Conservation (phyloP, 1,284 basidiomycete genomes). For the Phaffia rhodozyma region DNA sequence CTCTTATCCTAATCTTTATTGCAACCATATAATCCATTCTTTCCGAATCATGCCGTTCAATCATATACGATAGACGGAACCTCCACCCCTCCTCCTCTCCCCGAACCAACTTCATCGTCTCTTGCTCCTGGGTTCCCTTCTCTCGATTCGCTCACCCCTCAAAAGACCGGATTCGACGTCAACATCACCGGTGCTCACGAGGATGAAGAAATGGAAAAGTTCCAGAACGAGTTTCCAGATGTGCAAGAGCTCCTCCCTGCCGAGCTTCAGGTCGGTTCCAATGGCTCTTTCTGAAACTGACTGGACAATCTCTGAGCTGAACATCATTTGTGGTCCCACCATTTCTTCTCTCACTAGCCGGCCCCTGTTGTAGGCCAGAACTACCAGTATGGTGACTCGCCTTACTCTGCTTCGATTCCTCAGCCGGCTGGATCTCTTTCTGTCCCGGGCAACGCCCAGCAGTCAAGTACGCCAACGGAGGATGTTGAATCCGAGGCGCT, state of each 20-base stretch:
- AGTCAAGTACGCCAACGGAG: slow-evolving; percentile 44
- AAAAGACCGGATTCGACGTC: slow-evolving; percentile 39
- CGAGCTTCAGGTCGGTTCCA: slow-evolving; percentile 17
- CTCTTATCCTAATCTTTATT: neutral
- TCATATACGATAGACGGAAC: slow-evolving; percentile 7
- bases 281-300: slow-evolving; percentile 1
- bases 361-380: slow-evolving; percentile 25
- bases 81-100: slow-evolving; percentile 18
- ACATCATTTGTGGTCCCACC: slow-evolving; percentile 2
- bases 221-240: slow-evolving; percentile 84
- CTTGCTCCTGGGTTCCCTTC: slow-evolving; percentile 54
- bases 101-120: slow-evolving; percentile 16
- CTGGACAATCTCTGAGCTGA: slow-evolving; percentile 8
- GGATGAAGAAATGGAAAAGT: slow-evolving; percentile 70
- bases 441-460: slow-evolving; percentile 37
- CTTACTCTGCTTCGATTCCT: slow-evolving; percentile 31
- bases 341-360: slow-evolving; percentile 27
- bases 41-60: neutral
- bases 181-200: slow-evolving; percentile 56
- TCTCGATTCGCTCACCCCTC: slow-evolving; percentile 45
- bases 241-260: slow-evolving; percentile 42
- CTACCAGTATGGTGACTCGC: slow-evolving; percentile 33
- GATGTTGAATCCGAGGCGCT: slow-evolving; percentile 85
- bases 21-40: neutral
- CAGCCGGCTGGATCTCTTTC: slow-evolving; percentile 40